Evolutionary conservation across 768 basidiomycete genomes (phyloP), one percentile per base, ranked within the genome.

Genomic region (Macrocybe gigantea): DNA sequence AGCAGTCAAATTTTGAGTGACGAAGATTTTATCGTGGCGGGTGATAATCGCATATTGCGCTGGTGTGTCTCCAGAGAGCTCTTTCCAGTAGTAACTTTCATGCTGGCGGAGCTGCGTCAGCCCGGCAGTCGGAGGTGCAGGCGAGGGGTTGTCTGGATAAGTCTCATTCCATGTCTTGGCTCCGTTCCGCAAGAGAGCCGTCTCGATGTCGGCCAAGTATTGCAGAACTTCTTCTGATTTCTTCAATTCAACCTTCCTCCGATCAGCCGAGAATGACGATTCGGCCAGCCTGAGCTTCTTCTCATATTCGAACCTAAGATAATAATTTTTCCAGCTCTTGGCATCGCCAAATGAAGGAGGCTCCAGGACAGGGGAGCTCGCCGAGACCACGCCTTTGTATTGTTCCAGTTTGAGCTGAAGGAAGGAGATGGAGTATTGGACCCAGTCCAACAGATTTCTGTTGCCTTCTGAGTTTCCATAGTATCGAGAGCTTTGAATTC

Each of bases 111-210:
- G 22, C 22, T 22, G 22, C 22, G 22, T 53, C 7, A 55, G 45
- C 35, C 59, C 56, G 7, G 44, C 38, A 13, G 49, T 33, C 9
- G n/a, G 30, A 5, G 43, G 11, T n/a, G 6, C 50, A 5, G 51
- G 53, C 13, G 54, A 54, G 12, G 52, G 49, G 10, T 55, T 49
- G 9, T 60, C 56, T 0, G 71, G 64, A 48, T 68, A 67, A 14
- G 74, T 44, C 32, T 72, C 73, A 5, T 58, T 57, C 71, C 73
- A 75, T 1, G 68, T 59, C 52, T 75, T 75, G 12, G 75, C 74
- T 1, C 63, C 65, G 37, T 60, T 57, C 7, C 63, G 59, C 6
- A 55, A 48, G 9, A 74, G 65, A 2, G 66, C 41, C 11, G 49
- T 53, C 48, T 70, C 60, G 7, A 69, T 55, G 41, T 71, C 69